These are phyloP conservation scores for Sporothrix sp. DNA, from an alignment of 2,329 filamentous ascomycete species.

Conservation along the genomic window DNA sequence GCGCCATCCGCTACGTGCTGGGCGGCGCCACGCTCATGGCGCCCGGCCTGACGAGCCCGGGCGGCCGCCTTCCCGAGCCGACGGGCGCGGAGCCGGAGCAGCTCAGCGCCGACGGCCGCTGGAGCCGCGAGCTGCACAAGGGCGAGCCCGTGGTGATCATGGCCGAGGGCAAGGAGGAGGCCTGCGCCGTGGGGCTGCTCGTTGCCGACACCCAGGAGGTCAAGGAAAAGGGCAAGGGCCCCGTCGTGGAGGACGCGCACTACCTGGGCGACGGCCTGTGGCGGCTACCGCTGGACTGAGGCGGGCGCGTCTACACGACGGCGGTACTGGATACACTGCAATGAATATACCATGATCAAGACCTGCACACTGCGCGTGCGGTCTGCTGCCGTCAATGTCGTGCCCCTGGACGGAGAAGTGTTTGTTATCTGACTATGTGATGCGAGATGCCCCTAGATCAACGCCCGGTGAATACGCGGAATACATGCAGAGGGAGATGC, in stretches of 20 bases:
- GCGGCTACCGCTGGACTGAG: conserved; percentile 51
- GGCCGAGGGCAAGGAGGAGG: conserved; percentile 88
- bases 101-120: conserved; percentile 41
- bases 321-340: background rate
- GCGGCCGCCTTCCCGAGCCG: conserved; percentile 64
- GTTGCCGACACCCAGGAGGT: conserved; percentile 83
- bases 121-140: conserved; percentile 60
- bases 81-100: conserved; percentile 22
- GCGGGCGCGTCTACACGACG: background rate
- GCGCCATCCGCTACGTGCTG: conserved; percentile 93
- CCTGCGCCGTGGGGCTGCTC: conserved; percentile 77
- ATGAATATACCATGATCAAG: too few relatives aligned
- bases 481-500: background rate
- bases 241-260: conserved; percentile 88
- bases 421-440: background rate
- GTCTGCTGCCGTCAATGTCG: too few relatives aligned
- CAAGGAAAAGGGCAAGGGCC: conserved; percentile 88
- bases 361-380: too few relatives aligned
- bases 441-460: background rate
- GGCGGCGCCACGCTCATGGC: conserved; percentile 93
- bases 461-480: background rate
- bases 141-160: conserved; percentile 80
- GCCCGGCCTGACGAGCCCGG: conserved; percentile 75
- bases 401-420: conserved; percentile 2
- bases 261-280: conserved; percentile 91